phyloP scores from a whole-genome alignment of 2,329 filamentous ascomycete genomes.

The Cordyceps tenuipes region DNA sequence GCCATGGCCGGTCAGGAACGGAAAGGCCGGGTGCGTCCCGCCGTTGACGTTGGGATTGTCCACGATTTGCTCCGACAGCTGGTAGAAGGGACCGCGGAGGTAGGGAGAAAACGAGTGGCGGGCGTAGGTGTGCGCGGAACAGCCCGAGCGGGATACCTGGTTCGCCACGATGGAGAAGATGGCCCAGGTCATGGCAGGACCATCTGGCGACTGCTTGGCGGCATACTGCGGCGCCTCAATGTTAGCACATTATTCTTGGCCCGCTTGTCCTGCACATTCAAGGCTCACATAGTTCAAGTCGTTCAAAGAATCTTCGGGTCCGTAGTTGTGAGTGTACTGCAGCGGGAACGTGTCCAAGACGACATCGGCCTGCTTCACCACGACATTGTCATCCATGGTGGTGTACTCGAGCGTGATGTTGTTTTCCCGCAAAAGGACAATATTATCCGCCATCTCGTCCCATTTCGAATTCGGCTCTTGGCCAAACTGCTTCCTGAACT shows the following conservation, averaged over 20 bases:
- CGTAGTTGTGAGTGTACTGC: constrained; percentile 41
- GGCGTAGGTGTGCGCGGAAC: constrained; percentile 59
- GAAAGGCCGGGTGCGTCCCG: constrained; percentile 47
- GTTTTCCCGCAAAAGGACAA: constrained; percentile 16
- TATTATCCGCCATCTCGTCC: constrained; percentile 16
- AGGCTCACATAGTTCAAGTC: constrained; percentile 19
- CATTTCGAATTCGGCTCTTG: constrained; percentile 41
- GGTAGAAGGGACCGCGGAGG: constrained; percentile 57
- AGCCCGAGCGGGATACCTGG: constrained; percentile 57
- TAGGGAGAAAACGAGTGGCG: constrained; percentile 57
- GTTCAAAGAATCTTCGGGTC: constrained; percentile 13
- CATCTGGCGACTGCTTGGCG: constrained; percentile 39
- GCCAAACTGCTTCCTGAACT: constrained; percentile 48
- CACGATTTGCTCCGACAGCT: constrained; percentile 59
- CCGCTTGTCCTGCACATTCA: constrained; percentile 54
- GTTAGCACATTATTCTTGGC: constrained; percentile 33
- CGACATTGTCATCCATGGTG: constrained; percentile 56
- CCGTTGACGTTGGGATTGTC: constrained; percentile 54
- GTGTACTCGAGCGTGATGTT: constrained; percentile 55
- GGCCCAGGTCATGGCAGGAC: constrained; percentile 66
- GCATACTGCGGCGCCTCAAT: constrained; percentile 14
- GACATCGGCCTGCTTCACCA: constrained; percentile 63
- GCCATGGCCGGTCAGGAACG: constrained; percentile 64
- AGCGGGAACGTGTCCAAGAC: constrained; percentile 58
- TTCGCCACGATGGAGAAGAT: constrained; percentile 61